Evolutionary conservation across 2,329 filamentous ascomycete genomes (phyloP).

Genomic region (Trichoderma citrinoviride): DNA sequence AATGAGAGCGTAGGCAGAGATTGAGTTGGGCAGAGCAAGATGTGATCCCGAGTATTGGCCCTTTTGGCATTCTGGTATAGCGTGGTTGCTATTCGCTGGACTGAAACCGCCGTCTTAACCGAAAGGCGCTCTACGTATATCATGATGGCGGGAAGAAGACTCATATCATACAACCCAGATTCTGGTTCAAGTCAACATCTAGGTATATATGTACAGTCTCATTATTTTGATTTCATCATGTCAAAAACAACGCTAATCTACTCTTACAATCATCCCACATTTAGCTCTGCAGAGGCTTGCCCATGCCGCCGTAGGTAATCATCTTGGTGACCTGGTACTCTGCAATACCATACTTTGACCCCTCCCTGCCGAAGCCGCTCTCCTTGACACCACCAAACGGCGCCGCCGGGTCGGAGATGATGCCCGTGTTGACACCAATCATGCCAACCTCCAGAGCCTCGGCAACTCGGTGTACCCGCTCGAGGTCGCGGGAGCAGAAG

Average conservation of each 20-base stretch:
- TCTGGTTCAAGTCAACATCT: not conserved
- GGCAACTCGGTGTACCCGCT: conserved; percentile 59
- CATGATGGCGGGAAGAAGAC: too few relatives aligned
- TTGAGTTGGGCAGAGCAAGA: too few relatives aligned
- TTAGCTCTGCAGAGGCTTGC: conserved; percentile 51
- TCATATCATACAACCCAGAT: too few relatives aligned
- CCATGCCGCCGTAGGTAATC: conserved; percentile 53
- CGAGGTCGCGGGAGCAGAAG: conserved; percentile 73
- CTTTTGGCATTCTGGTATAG: too few relatives aligned
- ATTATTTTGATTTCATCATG: conserved; percentile 4
- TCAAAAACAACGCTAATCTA: not conserved
- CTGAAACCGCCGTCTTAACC: too few relatives aligned
- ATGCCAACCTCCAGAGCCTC: conserved; percentile 79
- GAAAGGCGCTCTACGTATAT: too few relatives aligned
- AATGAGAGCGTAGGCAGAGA: not conserved
- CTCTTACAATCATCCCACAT: not conserved
- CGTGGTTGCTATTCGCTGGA: too few relatives aligned
- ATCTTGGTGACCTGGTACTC: conserved; percentile 76
- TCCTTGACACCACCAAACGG: conserved; percentile 81
- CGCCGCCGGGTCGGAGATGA: conserved; percentile 57
- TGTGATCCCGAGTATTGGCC: too few relatives aligned
- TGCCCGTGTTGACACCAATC: conserved; percentile 79
- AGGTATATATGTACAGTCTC: not conserved
- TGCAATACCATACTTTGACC: conserved; percentile 71
- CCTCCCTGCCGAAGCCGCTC: conserved; percentile 77